Evolutionary conservation across 2,329 filamentous ascomycete genomes (phyloP).

Genomic region (Nakataea oryzae): DNA sequence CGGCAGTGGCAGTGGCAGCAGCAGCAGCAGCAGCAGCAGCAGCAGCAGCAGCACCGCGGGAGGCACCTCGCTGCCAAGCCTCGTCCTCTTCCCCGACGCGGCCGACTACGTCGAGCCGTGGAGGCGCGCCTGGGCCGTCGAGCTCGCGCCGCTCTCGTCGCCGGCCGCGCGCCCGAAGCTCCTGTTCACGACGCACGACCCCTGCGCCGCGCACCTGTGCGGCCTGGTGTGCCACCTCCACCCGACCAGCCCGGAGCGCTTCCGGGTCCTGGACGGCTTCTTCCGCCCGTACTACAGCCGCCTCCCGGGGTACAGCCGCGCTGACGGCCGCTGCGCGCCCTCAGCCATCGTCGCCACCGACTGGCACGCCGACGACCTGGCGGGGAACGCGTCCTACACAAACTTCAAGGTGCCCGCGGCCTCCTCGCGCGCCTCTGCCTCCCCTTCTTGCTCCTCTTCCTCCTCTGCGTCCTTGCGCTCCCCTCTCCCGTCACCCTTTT

Average conservation of each 20-base stretch:
- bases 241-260: constrained; percentile 4
- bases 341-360: constrained; percentile 45
- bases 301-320: constrained; percentile 43
- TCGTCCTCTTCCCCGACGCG: constrained; percentile 2
- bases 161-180: constrained; percentile 39
- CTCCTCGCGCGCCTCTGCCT: no score
- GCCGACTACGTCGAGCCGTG: constrained; percentile 2
- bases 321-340: constrained; percentile 38
- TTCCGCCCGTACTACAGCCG: constrained; percentile 52
- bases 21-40: no score
- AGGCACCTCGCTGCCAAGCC: neutral
- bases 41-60: neutral
- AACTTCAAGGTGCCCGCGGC: constrained; percentile 49
- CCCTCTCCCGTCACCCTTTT: no score
- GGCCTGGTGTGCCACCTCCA: constrained; percentile 2
- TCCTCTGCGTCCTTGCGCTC: no score
- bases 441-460: neutral
- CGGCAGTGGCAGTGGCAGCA: no score
- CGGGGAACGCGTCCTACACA: constrained; percentile 56
- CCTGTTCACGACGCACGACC: constrained; percentile 49
- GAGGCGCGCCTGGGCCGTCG: constrained; percentile 2
- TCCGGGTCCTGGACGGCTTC: constrained; percentile 27
- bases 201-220: constrained; percentile 22
- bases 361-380: constrained; percentile 56
- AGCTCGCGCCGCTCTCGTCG: constrained; percentile 3